A percentile compares a stretch with the other conserved stretches of the same genome.
These are phyloP conservation scores for Stachybotrys chlorohalonatus DNA, from an alignment of 2,329 filamentous ascomycete species.

Conservation along the genomic window DNA sequence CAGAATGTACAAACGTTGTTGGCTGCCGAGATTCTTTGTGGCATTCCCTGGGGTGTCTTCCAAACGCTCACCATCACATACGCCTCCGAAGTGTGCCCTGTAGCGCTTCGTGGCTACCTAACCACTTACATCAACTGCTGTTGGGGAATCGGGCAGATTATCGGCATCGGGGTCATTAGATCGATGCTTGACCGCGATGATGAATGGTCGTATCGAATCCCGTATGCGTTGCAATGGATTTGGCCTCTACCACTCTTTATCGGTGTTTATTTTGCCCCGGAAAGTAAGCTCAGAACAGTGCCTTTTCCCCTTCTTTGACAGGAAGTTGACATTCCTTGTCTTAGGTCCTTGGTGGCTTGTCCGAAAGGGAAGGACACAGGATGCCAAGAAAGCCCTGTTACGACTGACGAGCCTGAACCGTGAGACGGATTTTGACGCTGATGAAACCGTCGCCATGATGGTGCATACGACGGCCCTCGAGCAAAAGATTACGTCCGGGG, in stretches of 20 bases:
- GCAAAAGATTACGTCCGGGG: slow-evolving; percentile 62
- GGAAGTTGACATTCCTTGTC: not conserved
- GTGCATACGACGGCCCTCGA: slow-evolving; percentile 79
- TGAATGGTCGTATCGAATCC: slow-evolving; percentile 61
- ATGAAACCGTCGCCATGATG: slow-evolving; percentile 89
- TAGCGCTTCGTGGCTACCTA: slow-evolving; percentile 60
- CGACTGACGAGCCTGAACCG: slow-evolving; percentile 53
- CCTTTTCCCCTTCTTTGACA: not conserved
- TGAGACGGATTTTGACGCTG: slow-evolving; percentile 66
- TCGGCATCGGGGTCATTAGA: slow-evolving; percentile 65
- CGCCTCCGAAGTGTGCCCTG: slow-evolving; percentile 63
- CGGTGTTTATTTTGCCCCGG: slow-evolving; percentile 59
- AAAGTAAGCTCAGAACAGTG: slow-evolving; percentile 25
- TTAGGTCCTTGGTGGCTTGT: slow-evolving; percentile 64
- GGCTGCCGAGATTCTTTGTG: slow-evolving; percentile 53
- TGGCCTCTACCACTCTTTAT: slow-evolving; percentile 61
- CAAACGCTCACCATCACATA: slow-evolving; percentile 54
- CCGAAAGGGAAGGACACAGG: slow-evolving; percentile 51
- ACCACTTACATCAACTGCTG: slow-evolving; percentile 72
- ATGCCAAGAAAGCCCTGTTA: slow-evolving; percentile 57
- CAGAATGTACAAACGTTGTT: slow-evolving; percentile 49
- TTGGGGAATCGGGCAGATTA: slow-evolving; percentile 68
- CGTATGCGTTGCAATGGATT: slow-evolving; percentile 70
- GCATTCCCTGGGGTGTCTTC: slow-evolving; percentile 54
- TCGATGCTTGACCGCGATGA: slow-evolving; percentile 56